phyloP scores from a whole-genome alignment of 495 filamentous ascomycete genomes.

The Aspergillus wentii region DNA sequence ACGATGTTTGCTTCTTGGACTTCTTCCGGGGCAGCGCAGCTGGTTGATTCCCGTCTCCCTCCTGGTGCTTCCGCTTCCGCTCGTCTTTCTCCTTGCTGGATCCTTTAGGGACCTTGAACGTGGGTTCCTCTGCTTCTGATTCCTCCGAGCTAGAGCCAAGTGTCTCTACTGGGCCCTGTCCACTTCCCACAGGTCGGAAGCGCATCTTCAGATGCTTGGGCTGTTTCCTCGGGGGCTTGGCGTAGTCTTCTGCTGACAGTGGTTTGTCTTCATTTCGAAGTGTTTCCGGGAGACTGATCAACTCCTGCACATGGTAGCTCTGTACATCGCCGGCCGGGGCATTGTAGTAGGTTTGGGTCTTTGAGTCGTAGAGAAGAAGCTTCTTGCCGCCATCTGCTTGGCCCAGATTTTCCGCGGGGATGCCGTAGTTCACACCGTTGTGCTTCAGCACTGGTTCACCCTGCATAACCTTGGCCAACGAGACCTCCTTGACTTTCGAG shows the following conservation, averaged over 20 bases:
- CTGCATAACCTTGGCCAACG: conserved; percentile 33
- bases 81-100: conserved; percentile 24
- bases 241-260: conserved; percentile 29
- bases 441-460: conserved; percentile 37
- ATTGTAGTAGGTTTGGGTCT: conserved; percentile 26
- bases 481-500: conserved; percentile 39
- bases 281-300: conserved; percentile 31
- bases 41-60: conserved; percentile 26
- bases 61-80: conserved; percentile 38
- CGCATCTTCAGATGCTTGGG: conserved; percentile 58
- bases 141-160: conserved; percentile 48
- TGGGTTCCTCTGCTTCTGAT: conserved; percentile 36
- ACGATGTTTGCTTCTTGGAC: conserved; percentile 36
- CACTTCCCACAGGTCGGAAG: conserved; percentile 50
- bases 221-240: conserved; percentile 45
- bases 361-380: conserved; percentile 33
- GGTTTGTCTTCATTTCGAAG: conserved; percentile 23
- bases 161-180: conserved; percentile 35
- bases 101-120: conserved; percentile 28
- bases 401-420: conserved; percentile 35
- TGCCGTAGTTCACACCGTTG: conserved; percentile 39
- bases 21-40: conserved; percentile 33
- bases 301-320: conserved; percentile 42
- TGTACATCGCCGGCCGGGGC: conserved; percentile 27
- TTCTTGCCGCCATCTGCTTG: conserved; percentile 28